These are phyloP conservation scores for Salix caprea DNA, from an alignment of 345 rosid species.

Conservation along the genomic window DNA sequence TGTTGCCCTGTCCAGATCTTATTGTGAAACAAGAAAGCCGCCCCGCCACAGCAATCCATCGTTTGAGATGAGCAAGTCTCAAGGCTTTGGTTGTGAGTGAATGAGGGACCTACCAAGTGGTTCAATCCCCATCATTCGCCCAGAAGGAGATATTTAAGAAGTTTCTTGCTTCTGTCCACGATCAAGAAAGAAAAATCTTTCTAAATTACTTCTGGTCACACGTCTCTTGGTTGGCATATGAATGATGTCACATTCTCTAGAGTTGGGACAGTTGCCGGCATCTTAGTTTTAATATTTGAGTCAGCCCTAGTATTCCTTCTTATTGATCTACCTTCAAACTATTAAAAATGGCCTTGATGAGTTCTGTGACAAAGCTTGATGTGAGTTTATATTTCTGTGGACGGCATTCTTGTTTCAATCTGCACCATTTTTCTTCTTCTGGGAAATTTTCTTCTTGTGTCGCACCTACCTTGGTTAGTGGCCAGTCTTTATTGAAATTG, in stretches of 20 bases:
- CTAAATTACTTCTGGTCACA: background rate
- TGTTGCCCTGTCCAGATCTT: too few species aligned
- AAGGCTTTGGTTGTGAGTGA: too few species aligned
- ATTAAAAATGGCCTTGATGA: background rate
- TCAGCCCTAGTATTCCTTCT: background rate
- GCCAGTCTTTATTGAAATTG: background rate
- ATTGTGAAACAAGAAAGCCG: too few species aligned
- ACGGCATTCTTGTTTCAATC: background rate
- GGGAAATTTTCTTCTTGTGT: background rate
- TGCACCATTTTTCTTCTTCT: background rate
- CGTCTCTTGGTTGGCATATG: background rate
- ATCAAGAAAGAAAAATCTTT: too few species aligned
- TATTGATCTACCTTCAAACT: background rate
- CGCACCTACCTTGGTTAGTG: background rate
- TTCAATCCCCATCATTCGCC: too few species aligned
- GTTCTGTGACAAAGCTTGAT: background rate
- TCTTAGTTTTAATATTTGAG: background rate
- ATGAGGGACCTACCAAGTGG: too few species aligned
- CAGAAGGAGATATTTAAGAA: too few species aligned
- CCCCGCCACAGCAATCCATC: too few species aligned
- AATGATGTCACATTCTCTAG: background rate
- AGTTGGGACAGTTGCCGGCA: background rate
- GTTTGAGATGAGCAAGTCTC: too few species aligned
- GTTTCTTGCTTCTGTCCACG: too few species aligned
- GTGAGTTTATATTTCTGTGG: background rate